Conservation (phyloP, 805 yeast genomes). For the Kodamaea nitidulidarum region DNA sequence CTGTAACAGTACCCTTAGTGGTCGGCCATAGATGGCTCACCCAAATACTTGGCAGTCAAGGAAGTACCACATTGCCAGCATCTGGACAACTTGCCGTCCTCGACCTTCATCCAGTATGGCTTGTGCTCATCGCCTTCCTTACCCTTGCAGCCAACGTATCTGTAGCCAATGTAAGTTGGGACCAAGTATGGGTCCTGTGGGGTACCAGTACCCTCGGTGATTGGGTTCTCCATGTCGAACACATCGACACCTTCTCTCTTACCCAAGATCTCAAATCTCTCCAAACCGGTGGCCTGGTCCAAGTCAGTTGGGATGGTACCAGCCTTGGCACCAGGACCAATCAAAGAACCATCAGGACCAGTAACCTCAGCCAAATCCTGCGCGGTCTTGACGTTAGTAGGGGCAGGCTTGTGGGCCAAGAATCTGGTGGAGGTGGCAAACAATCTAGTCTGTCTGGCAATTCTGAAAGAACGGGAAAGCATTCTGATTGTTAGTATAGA, state of each 20-base stretch:
- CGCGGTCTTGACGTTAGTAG: slow-evolving; percentile 52
- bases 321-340: slow-evolving; percentile 86
- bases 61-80: slow-evolving; percentile 99
- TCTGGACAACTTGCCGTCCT: slow-evolving; percentile 78
- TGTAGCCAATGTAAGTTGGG: slow-evolving; percentile 86
- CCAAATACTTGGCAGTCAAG: slow-evolving; percentile 82
- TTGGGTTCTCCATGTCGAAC: slow-evolving; percentile 85
- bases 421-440: slow-evolving; percentile 32
- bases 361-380: slow-evolving; percentile 68
- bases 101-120: slow-evolving; percentile 89
- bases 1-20: slow-evolving; percentile 20
- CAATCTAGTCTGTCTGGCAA: slow-evolving; percentile 34
- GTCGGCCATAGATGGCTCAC: slow-evolving; percentile 68
- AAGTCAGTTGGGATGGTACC: slow-evolving; percentile 89
- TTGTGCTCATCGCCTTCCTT: slow-evolving; percentile 82
- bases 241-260: slow-evolving; percentile 93
- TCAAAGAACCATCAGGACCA: slow-evolving; percentile 65
- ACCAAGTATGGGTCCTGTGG: slow-evolving; percentile 82
- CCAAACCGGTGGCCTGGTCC: slow-evolving; percentile 98
- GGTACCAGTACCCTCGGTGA: slow-evolving; percentile 86
- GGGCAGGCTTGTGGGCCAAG: slow-evolving; percentile 30
- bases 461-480: slow-evolving; percentile 40
- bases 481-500: slow-evolving; percentile 5
- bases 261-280: slow-evolving; percentile 91
- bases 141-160: slow-evolving; percentile 98